A percentile compares a stretch with the other conserved stretches of the same genome.
These are phyloP conservation scores for Naganishia sp. DNA, from an alignment of 1,284 basidiomycete genomes.

Conservation along the genomic window DNA sequence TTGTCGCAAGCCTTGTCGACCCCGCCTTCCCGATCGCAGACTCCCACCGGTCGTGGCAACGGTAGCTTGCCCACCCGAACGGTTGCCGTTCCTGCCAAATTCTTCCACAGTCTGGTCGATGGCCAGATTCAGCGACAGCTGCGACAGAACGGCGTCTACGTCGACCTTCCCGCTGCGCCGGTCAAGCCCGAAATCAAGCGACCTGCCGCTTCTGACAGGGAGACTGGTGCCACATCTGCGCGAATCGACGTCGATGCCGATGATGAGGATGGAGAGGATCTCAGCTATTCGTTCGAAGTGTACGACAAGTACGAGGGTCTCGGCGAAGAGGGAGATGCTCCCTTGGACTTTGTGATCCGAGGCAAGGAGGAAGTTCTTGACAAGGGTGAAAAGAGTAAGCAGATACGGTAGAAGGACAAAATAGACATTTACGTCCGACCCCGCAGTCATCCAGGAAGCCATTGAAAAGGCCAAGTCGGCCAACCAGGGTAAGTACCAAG, in stretches of 20 bases:
- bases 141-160: slow-evolving; percentile 71
- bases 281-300: slow-evolving; percentile 69
- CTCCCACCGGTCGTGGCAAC: slow-evolving; percentile 38
- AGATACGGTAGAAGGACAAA: background rate
- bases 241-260: slow-evolving; percentile 76
- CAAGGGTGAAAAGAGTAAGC: slow-evolving; percentile 61
- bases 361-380: slow-evolving; percentile 77
- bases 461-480: slow-evolving; percentile 67
- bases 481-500: slow-evolving; percentile 54
- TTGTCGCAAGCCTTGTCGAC: slow-evolving; percentile 55
- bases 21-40: slow-evolving; percentile 35
- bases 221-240: slow-evolving; percentile 58
- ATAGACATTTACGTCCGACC: background rate
- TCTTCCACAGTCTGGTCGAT: slow-evolving; percentile 78
- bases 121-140: slow-evolving; percentile 81
- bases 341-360: slow-evolving; percentile 71
- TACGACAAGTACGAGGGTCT: slow-evolving; percentile 69
- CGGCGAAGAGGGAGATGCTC: slow-evolving; percentile 72
- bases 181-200: slow-evolving; percentile 67
- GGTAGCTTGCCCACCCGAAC: slow-evolving; percentile 57
- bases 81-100: slow-evolving; percentile 76
- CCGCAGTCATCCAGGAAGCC: slow-evolving; percentile 63
- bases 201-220: slow-evolving; percentile 49
- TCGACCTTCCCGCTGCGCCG: slow-evolving; percentile 66
- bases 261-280: slow-evolving; percentile 52